Evolutionary conservation across 257 asterid genomes (phyloP), one percentile per base, ranked within the genome.

Genomic region (Asclepias syriaca): DNA sequence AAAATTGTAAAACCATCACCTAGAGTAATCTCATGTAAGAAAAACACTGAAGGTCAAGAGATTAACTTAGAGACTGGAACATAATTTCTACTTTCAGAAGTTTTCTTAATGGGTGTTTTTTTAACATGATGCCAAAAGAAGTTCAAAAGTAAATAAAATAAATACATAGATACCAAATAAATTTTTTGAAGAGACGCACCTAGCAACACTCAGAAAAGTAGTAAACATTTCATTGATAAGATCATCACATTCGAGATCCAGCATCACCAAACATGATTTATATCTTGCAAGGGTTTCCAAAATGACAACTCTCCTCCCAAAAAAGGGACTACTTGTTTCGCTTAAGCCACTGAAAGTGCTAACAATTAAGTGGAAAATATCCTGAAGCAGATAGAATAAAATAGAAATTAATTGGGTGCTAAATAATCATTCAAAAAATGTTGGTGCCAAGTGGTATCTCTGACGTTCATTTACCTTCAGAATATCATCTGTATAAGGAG

Each of bases 231-330:
- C 97, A 61, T 79, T 82, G 67, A 92, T 84, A 74, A 95, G 98
- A 84, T 92, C 92, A 81, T 90, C 92, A 77, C 99, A 95, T 77
- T 95, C 99, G 68, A 95, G 98, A 84, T 95, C 98, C 87, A 95
- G 90, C 97, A 95, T 92, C 82, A 92, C 96, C 34, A 95, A 96
- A 77, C 94, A 95, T 5, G 98, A 92, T 83, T 96, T 90, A 77
- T 92, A 95, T 88, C 89, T 85, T 78, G 99, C 99, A 83, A 95
- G 63, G 55, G 97, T 92, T 80, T 95, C 99, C 84, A 92, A 85
- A 78, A 92, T 90, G 79, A 87, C 89, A 78, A 95, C 93, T 84
- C 97, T 95, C 85, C 95, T 89, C 77, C 88, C 97, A 78, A 92
- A 95, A 78, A 87, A 77, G 68, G 98, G 94, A 79, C 89, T 80